Evolutionary conservation across 495 filamentous ascomycete species (phyloP).

Genomic region (Penicillium pancosmium): DNA sequence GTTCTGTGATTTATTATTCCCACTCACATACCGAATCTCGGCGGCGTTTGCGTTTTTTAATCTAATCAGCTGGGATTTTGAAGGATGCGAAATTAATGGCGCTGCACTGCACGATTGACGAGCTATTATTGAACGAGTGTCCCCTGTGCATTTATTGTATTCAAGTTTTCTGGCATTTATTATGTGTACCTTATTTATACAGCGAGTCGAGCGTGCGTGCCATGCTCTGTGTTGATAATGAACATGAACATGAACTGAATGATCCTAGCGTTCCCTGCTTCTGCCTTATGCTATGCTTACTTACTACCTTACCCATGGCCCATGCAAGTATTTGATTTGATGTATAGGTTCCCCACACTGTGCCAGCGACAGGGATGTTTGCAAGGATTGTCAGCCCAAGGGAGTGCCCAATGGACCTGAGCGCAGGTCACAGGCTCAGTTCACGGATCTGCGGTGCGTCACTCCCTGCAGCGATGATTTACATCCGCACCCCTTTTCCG

Average conservation of each 20-base stretch:
- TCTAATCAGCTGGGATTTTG: slow-evolving; percentile 10
- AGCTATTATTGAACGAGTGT: slow-evolving; percentile 13
- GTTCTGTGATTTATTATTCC: slow-evolving; percentile 27
- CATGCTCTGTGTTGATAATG: not conserved
- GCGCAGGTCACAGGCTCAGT: slow-evolving; percentile 25
- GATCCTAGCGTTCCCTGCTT: too few species aligned
- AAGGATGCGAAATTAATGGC: not conserved
- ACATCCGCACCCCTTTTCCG: not conserved
- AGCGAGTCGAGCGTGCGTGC: not conserved
- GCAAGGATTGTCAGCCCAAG: slow-evolving; percentile 14
- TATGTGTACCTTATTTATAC: not conserved
- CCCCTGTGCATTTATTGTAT: not conserved
- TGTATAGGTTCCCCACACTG: slow-evolving; percentile 10
- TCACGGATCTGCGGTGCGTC: slow-evolving; percentile 23
- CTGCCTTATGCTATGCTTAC: too few species aligned
- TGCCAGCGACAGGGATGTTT: slow-evolving; percentile 13
- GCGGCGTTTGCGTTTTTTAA: slow-evolving; percentile 4
- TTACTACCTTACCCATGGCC: too few species aligned
- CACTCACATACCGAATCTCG: slow-evolving; percentile 25
- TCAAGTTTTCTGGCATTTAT: not conserved
- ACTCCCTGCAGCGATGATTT: slow-evolving; percentile 18
- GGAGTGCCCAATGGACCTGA: slow-evolving; percentile 23
- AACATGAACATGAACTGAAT: too few species aligned
- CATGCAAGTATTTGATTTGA: not conserved
- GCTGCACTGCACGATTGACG: slow-evolving; percentile 18